Conservation (phyloP, 2,329 filamentous ascomycete genomes). For the Samsoniella hepiali region DNA sequence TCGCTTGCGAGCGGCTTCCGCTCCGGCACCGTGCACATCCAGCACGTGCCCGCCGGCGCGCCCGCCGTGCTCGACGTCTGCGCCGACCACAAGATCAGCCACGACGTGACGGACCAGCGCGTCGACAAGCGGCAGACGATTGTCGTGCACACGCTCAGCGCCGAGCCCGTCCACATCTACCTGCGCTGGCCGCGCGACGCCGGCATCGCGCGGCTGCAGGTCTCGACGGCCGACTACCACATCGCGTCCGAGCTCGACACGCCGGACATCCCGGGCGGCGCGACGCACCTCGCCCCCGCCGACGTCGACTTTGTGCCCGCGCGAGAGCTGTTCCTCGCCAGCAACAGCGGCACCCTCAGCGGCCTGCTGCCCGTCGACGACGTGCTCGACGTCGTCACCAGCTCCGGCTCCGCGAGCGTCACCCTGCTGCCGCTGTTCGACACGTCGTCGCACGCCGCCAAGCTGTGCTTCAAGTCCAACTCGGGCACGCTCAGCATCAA, state of each 20-base stretch:
- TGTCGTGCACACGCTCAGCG: neutral
- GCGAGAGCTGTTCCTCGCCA: neutral
- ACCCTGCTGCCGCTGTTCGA: neutral
- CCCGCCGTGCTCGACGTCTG: neutral
- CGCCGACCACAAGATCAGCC: neutral
- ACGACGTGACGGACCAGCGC: neutral
- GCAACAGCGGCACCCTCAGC: neutral
- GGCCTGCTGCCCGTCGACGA: neutral
- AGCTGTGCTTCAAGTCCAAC: neutral
- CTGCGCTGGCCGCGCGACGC: neutral
- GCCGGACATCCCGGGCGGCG: neutral
- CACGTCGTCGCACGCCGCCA: neutral
- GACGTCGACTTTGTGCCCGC: neutral
- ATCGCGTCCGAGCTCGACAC: neutral
- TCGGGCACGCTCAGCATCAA: conserved; percentile 3
- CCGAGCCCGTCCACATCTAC: neutral
- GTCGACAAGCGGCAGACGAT: neutral
- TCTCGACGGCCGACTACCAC: neutral
- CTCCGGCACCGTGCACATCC: neutral
- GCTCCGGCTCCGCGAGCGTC: neutral
- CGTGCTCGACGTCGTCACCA: neutral
- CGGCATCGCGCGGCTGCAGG: neutral
- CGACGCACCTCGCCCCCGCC: neutral
- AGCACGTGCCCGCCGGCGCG: neutral
- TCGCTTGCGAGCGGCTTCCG: neutral